These are phyloP conservation scores for Hypoxylon lienhwacheense DNA, from an alignment of 495 filamentous ascomycete species.

Conservation along the genomic window DNA sequence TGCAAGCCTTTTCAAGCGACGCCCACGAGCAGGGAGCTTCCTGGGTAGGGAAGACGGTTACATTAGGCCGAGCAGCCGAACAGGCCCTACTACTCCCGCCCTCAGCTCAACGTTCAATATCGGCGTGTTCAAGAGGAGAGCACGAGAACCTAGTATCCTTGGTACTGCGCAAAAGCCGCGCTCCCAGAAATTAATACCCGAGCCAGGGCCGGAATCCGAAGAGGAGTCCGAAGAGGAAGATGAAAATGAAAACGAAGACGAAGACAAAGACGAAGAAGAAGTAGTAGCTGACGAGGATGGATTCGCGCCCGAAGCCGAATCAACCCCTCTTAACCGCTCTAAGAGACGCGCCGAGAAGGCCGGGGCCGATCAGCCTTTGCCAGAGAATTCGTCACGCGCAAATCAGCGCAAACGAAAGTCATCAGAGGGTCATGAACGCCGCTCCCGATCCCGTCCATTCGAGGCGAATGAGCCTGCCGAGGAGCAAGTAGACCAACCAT, in stretches of 20 bases:
- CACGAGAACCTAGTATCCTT: constrained; percentile 53
- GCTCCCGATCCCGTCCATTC: constrained; percentile 32
- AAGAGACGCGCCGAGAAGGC: constrained; percentile 39
- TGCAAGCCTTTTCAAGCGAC: constrained; percentile 46
- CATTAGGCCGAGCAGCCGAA: constrained; percentile 52
- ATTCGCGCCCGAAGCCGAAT: constrained; percentile 52
- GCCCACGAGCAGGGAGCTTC: constrained; percentile 52
- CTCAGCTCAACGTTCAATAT: constrained; percentile 50
- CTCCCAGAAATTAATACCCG: constrained; percentile 36
- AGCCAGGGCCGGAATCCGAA: constrained; percentile 19
- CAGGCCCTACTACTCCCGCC: constrained; percentile 48
- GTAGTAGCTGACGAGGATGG: constrained; percentile 33
- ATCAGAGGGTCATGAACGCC: constrained; percentile 41
- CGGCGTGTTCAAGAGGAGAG: constrained; percentile 49
- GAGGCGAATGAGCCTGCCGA: constrained; percentile 37
- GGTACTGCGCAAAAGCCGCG: constrained; percentile 46
- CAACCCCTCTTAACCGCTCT: constrained; percentile 44
- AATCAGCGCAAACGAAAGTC: constrained; percentile 53
- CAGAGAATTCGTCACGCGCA: constrained; percentile 28
- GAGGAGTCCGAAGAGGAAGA: constrained; percentile 37
- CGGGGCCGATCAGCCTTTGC: constrained; percentile 7
- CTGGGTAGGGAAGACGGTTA: constrained; percentile 47
- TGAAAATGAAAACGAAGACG: constrained; percentile 33
- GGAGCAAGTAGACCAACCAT: constrained; percentile 26
- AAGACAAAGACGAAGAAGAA: constrained; percentile 39